These are phyloP conservation scores for Cynara cardunculus DNA, from an alignment of 129 eudicot species.

Conservation along the genomic window DNA sequence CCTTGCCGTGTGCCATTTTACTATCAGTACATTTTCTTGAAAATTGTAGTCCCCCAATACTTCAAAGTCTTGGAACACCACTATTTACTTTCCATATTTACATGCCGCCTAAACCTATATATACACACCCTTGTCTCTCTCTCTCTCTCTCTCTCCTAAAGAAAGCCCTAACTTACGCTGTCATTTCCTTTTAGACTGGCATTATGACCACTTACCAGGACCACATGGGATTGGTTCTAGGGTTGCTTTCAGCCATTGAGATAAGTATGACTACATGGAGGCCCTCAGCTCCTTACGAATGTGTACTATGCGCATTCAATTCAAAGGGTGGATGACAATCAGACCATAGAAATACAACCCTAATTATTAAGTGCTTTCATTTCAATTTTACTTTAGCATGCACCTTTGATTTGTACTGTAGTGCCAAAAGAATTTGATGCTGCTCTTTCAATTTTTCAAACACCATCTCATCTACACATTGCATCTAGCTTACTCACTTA, in stretches of 20 bases:
- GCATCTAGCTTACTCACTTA: conserved; percentile 2
- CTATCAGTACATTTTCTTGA: not conserved
- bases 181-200: conserved; percentile 33
- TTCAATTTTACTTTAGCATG: conserved; percentile 35
- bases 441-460: not conserved
- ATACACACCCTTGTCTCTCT: not conserved
- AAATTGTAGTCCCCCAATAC: conserved; percentile 23
- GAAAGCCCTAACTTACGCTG: conserved; percentile 36
- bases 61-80: conserved; percentile 23
- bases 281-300: conserved; percentile 24
- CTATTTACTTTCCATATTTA: conserved; percentile 18
- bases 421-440: conserved; percentile 39
- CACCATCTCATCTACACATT: not conserved
- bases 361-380: conserved; percentile 39
- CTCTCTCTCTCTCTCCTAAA: conserved; percentile 1
- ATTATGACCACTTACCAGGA: conserved; percentile 32
- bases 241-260: conserved; percentile 29
- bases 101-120: conserved; percentile 25
- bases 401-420: conserved; percentile 35
- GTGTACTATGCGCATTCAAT: conserved; percentile 30
- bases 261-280: conserved; percentile 24
- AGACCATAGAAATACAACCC: conserved; percentile 25
- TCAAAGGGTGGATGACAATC: conserved; percentile 24
- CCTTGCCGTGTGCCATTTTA: not conserved
- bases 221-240: conserved; percentile 34